phyloP scores from a whole-genome alignment of 371 early-diverging fungal genomes.

The Dinochytrium kinnereticum region DNA sequence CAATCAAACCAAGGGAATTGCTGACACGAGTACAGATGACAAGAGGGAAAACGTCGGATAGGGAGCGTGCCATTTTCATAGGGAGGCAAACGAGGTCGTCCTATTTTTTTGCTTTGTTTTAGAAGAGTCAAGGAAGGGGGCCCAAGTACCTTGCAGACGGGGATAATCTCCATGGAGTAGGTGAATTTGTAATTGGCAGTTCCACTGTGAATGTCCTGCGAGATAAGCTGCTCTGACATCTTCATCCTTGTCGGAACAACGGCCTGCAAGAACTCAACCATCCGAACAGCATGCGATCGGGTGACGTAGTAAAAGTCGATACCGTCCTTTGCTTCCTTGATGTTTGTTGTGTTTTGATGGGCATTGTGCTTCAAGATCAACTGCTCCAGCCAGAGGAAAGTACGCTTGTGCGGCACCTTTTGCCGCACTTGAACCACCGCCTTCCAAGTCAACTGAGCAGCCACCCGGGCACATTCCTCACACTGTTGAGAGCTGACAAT shows the following conservation, averaged over 20 bases:
- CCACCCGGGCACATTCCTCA: constrained; percentile 96
- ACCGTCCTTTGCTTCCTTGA: constrained; percentile 97
- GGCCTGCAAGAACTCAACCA: constrained; percentile 93
- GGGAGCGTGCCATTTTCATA: constrained; percentile 76
- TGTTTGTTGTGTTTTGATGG: constrained; percentile 96
- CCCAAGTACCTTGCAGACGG: constrained; percentile 79
- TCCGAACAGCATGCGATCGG: constrained; percentile 91
- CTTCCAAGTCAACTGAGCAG: constrained; percentile 99
- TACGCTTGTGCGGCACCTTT: constrained; percentile 93
- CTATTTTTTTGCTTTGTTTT: constrained; percentile 15
- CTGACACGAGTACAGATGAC: constrained; percentile 85
- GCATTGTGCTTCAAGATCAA: constrained; percentile 97
- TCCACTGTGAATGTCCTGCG: constrained; percentile 93
- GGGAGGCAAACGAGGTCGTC: constrained; percentile 96
- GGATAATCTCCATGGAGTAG: constrained; percentile 94
- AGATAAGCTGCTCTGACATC: constrained; percentile 95
- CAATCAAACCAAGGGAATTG: constrained; percentile 83
- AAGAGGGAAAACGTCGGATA: constrained; percentile 87
- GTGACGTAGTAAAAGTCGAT: constrained; percentile 98
- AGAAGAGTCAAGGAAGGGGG: background rate
- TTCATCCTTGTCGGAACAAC: constrained; percentile 89
- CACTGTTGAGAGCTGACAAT: constrained; percentile 95
- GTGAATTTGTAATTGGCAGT: constrained; percentile 97
- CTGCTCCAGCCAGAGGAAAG: constrained; percentile 98
- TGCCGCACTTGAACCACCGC: constrained; percentile 99